phyloP scores from a whole-genome alignment of 192 early-diverging fungal species.

The Coemansia sp. region DNA sequence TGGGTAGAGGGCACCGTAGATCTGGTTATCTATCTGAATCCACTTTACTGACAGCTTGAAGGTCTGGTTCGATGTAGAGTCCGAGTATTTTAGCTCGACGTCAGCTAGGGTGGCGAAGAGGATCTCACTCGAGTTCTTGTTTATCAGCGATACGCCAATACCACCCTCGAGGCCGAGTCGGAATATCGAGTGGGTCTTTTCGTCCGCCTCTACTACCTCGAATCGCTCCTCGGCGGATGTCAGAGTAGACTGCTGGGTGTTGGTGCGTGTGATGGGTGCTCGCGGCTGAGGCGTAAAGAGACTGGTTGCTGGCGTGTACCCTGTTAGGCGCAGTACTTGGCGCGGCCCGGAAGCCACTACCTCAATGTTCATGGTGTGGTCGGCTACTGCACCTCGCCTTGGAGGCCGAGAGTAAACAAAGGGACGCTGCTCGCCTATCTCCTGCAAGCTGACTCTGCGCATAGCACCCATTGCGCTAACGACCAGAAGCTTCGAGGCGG shows the following conservation, averaged over 20 bases:
- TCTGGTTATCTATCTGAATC: conserved; percentile 97
- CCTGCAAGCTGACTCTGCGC: conserved; percentile 78
- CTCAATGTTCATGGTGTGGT: conserved; percentile 70
- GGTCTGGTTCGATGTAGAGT: conserved; percentile 80
- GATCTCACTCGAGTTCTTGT: conserved; percentile 77
- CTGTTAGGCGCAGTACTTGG: conserved; percentile 66
- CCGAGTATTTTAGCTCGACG: conserved; percentile 72
- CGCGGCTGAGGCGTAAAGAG: conserved; percentile 51
- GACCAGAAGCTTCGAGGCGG: conserved; percentile 69
- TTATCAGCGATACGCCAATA: conserved; percentile 90
- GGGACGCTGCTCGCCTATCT: conserved; percentile 85
- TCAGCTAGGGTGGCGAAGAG: conserved; percentile 78
- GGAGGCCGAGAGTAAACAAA: conserved; percentile 67
- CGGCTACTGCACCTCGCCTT: conserved; percentile 38
- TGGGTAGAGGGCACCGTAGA: conserved; percentile 79
- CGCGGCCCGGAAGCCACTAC: conserved; percentile 67
- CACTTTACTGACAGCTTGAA: conserved; percentile 78
- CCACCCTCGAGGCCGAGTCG: conserved; percentile 73
- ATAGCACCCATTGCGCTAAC: conserved; percentile 72
- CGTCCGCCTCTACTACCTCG: conserved; percentile 33
- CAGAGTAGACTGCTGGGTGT: conserved; percentile 15
- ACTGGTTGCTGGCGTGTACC: conserved; percentile 65
- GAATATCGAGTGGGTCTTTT: conserved; percentile 56
- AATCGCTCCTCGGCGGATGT: conserved; percentile 20
- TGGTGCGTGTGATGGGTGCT: conserved; percentile 15